These are phyloP conservation scores for Simmondsia chinensis DNA, from an alignment of 148 eudicot species.

Conservation along the genomic window DNA sequence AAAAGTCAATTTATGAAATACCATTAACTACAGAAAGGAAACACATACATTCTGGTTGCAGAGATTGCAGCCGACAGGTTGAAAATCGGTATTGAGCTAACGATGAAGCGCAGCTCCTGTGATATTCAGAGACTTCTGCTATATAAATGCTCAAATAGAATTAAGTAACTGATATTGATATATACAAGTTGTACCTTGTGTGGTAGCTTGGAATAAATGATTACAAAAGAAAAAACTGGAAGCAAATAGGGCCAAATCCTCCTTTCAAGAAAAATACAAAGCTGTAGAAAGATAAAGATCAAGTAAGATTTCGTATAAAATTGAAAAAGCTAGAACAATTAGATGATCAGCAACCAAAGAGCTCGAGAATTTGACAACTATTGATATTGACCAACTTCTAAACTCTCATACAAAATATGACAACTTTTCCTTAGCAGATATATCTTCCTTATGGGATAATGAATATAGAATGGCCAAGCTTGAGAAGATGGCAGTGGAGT, in stretches of 20 bases:
- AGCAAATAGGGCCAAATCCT: conserved; percentile 54
- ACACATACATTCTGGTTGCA: conserved; percentile 82
- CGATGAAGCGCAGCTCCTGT: conserved; percentile 92
- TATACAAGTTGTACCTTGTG: conserved; percentile 63
- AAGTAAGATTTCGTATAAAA: conserved; percentile 7
- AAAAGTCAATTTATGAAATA: no score
- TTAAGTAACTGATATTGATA: background rate
- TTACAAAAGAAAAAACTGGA: conserved; percentile 64
- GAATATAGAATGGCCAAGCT: no score
- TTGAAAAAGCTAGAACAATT: background rate
- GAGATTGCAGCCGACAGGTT: conserved; percentile 84
- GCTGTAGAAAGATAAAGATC: conserved; percentile 38
- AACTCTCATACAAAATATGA: no score
- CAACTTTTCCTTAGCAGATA: no score
- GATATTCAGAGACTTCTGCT: conserved; percentile 12
- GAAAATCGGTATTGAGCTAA: conserved; percentile 74
- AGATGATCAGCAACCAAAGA: background rate
- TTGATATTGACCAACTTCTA: no score
- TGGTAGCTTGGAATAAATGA: conserved; percentile 88
- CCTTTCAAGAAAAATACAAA: conserved; percentile 70
- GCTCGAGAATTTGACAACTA: no score
- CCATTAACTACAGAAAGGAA: conserved; percentile 2
- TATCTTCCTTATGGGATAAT: no score
- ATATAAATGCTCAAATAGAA: background rate
- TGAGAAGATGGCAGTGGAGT: no score